These are phyloP conservation scores for Chrysosporium keratinophilum DNA, from an alignment of 2,329 filamentous ascomycete genomes.

Conservation along the genomic window DNA sequence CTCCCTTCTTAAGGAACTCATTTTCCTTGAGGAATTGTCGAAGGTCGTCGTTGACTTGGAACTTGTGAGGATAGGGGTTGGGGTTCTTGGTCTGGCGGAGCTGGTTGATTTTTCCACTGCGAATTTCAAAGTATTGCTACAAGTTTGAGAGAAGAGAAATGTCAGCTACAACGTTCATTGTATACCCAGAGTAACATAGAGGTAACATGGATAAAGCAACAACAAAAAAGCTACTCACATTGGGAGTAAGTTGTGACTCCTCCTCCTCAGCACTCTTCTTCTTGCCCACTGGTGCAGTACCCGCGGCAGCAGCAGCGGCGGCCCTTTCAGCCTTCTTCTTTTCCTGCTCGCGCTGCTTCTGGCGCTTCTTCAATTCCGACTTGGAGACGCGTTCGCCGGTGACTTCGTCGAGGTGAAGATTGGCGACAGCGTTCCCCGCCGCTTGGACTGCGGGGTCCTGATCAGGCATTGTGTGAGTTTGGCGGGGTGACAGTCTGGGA, in stretches of 20 bases:
- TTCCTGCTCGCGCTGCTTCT: slow-evolving; percentile 81
- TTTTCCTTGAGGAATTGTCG: slow-evolving; percentile 70
- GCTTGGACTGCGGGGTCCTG: slow-evolving; percentile 37
- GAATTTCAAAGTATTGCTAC: slow-evolving; percentile 92
- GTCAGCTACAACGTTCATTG: neutral
- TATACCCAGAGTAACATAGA: neutral
- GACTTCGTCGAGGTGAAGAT: slow-evolving; percentile 79
- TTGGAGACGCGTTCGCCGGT: slow-evolving; percentile 82
- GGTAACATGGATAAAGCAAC: neutral
- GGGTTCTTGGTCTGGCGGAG: slow-evolving; percentile 62
- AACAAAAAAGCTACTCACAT: slow-evolving; percentile 40
- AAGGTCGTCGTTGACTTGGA: slow-evolving; percentile 74
- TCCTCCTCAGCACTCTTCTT: slow-evolving; percentile 52
- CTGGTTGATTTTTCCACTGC: slow-evolving; percentile 69
- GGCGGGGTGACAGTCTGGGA: neutral
- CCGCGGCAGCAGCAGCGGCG: slow-evolving; percentile 10
- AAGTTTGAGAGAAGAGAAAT: slow-evolving; percentile 6
- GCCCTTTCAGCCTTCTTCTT: slow-evolving; percentile 69
- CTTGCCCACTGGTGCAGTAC: slow-evolving; percentile 29
- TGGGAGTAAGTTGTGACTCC: slow-evolving; percentile 63
- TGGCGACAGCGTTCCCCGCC: slow-evolving; percentile 44
- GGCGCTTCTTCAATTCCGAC: slow-evolving; percentile 84
- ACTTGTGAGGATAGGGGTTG: slow-evolving; percentile 89
- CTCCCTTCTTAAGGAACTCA: slow-evolving; percentile 70
- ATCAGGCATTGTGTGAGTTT: slow-evolving; percentile 30